Evolutionary conservation across 2,329 filamentous ascomycete genomes (phyloP), one percentile per base, ranked within the genome.

Genomic region (Lasiodiplodia citricola): DNA sequence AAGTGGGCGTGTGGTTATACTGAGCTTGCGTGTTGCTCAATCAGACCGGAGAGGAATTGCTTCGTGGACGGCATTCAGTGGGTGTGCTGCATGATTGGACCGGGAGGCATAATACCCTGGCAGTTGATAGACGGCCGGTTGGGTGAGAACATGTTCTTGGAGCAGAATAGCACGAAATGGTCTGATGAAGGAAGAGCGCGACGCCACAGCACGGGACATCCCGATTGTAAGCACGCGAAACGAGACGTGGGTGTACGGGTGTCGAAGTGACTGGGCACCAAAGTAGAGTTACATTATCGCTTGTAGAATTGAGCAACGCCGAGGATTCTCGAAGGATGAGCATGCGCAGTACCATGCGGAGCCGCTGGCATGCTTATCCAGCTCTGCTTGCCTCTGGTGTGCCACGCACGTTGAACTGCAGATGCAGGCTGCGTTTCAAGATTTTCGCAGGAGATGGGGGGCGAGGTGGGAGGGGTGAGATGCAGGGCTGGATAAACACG

Each of bases 311-410:
- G 44, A 47, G 44, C n/a, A 38, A 13, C 55, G n/a, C 18, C 18
- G 4, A 23, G 41, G 11, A 23, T 62, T 50, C 25, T 50, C 23
- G 41, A 62, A 38, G 18, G 13, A 21, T 37, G n/a, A 16, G n/a
- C 31, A 51, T 52, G 60, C 47, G 47, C n/a, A 31, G 25, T 38
- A 21, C 31, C 14, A 23, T 52, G 60, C 47, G 60, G 60, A 64
- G 44, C 60, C 60, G 60, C 28, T 51, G 47, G 50, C n/a, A 21
- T n/a, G 18, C 21, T 56, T 18, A 31, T 37, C 51, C 35, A 51
- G 41, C 60, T 52, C 47, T 44, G 50, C 41, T 35, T 21, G 18
- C 18, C 35, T 50, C 37, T 44, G 51, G 10, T 28, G 31, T 65
- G 25, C 60, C 60, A 25, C 47, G 8, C 47, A 38, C 13, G 5